A percentile compares a stretch with the other conserved stretches of the same genome.
Evolutionary conservation across 257 asterid species (phyloP).

Genomic region (Forsythia viridissima): DNA sequence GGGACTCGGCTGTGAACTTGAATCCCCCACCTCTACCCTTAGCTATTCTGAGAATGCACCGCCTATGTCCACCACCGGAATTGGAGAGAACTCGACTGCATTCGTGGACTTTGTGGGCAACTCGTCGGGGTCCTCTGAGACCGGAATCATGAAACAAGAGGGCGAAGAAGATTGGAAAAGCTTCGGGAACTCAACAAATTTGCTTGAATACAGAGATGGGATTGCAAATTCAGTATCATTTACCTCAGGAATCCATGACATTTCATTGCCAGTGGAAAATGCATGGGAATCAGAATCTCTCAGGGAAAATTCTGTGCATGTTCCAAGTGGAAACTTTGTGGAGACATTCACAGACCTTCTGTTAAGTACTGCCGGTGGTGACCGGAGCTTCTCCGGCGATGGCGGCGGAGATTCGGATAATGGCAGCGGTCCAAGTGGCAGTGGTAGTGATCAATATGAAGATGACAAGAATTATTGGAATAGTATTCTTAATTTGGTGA

Average conservation of each 20-base stretch:
- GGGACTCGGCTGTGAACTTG: constrained; percentile 42
- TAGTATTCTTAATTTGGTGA: constrained; percentile 72
- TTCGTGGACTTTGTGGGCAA: constrained; percentile 45
- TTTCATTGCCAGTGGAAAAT: constrained; percentile 29
- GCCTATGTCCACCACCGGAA: constrained; percentile 39
- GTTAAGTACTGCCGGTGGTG: constrained; percentile 48
- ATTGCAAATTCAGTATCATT: constrained; percentile 24
- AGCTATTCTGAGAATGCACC: constrained; percentile 45
- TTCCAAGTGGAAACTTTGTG: constrained; percentile 48
- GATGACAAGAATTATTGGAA: constrained; percentile 87
- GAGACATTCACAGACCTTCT: constrained; percentile 79
- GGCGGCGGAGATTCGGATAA: constrained; percentile 60
- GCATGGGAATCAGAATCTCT: constrained; percentile 41
- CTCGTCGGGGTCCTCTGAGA: constrained; percentile 51
- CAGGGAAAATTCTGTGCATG: constrained; percentile 33
- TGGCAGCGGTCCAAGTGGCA: constrained; percentile 26
- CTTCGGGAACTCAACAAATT: constrained; percentile 25
- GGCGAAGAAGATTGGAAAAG: constrained; percentile 59
- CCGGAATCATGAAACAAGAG: constrained; percentile 51
- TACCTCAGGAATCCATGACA: constrained; percentile 27
- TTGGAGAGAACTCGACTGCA: constrained; percentile 37
- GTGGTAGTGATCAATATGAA: constrained; percentile 46
- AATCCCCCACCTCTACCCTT: constrained; percentile 77
- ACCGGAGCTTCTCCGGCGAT: constrained; percentile 40
- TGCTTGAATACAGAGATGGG: constrained; percentile 42